phyloP scores from a whole-genome alignment of 768 basidiomycete genomes.

The Suillus ampliporus region DNA sequence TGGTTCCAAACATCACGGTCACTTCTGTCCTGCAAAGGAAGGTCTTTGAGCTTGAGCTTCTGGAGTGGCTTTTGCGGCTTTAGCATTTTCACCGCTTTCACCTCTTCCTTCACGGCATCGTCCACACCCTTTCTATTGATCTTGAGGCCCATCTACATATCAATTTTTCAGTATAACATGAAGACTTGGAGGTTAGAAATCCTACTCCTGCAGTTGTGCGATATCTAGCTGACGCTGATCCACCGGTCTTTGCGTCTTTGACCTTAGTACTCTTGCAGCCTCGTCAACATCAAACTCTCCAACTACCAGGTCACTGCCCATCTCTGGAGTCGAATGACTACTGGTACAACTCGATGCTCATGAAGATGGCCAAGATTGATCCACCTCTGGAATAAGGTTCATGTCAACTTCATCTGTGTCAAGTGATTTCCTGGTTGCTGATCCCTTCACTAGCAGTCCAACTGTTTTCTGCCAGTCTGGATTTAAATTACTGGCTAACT shows the following conservation, averaged over 20 bases:
- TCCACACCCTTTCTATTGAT: not conserved
- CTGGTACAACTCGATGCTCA: not conserved
- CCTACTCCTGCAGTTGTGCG: not conserved
- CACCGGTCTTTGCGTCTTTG: not conserved
- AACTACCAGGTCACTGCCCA: not conserved
- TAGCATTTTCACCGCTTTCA: not conserved
- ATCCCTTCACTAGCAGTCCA: not conserved
- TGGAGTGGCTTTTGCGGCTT: not conserved
- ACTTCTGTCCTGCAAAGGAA: slow-evolving; percentile 3
- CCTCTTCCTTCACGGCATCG: not conserved
- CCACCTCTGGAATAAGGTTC: not conserved
- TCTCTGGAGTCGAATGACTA: not conserved
- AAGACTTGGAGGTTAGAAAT: not conserved
- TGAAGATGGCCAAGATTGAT: not conserved
- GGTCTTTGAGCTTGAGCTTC: not conserved
- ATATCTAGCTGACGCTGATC: not conserved
- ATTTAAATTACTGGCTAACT: not conserved
- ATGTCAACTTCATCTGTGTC: not conserved
- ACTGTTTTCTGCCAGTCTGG: not conserved
- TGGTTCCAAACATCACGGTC: not conserved
- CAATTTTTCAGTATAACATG: not conserved
- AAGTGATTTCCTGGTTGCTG: too few relatives aligned
- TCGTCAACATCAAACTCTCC: slow-evolving; percentile 6
- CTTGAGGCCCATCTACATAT: not conserved
- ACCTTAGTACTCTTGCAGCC: not conserved